Conservation (phyloP, 2,329 filamentous ascomycete genomes). For the Rutstroemia sp. region DNA sequence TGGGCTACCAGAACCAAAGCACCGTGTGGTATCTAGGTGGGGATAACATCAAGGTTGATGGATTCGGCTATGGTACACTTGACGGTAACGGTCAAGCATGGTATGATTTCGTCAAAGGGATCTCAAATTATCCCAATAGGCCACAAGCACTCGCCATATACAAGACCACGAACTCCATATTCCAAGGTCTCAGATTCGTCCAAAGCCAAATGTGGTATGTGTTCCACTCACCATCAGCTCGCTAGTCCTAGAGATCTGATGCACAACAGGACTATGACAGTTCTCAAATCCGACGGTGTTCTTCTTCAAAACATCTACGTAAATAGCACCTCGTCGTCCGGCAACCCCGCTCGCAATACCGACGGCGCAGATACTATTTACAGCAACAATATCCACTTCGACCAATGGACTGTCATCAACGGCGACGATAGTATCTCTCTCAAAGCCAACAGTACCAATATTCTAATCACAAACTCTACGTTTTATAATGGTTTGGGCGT, state of each 20-base stretch:
- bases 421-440: constrained; percentile 47
- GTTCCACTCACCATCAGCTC: neutral
- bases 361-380: constrained; percentile 45
- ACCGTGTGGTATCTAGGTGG: constrained; percentile 49
- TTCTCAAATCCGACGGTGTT: constrained; percentile 35
- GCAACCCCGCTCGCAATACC: constrained; percentile 34
- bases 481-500: constrained; percentile 45
- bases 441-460: constrained; percentile 51
- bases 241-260: neutral
- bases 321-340: constrained; percentile 35
- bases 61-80: constrained; percentile 45
- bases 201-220: constrained; percentile 50
- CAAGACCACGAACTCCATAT: constrained; percentile 39
- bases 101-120: constrained; percentile 43
- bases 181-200: constrained; percentile 43
- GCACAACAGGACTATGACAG: constrained; percentile 33
- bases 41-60: constrained; percentile 41
- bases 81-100: constrained; percentile 54
- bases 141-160: constrained; percentile 45
- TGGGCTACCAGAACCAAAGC: constrained; percentile 50
- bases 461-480: constrained; percentile 41
- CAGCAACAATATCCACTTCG: constrained; percentile 43
- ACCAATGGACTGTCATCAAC: constrained; percentile 42
- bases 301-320: constrained; percentile 44
- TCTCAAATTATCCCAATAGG: constrained; percentile 41